These are phyloP conservation scores for Fomitopsis schrenkii DNA, from an alignment of 1,284 basidiomycete genomes.

Conservation along the genomic window DNA sequence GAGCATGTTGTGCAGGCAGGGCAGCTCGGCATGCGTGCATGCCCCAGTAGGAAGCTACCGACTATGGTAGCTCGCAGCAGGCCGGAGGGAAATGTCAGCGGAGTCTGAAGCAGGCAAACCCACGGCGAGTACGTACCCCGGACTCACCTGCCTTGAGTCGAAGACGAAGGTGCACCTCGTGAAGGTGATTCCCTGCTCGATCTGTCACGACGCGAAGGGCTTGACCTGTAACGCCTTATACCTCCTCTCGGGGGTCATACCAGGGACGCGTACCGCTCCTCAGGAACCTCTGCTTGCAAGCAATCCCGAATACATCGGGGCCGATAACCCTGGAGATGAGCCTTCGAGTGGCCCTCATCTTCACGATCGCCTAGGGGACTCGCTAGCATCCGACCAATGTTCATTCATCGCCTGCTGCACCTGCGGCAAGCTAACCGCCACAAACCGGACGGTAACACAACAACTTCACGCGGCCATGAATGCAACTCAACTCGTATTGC, in stretches of 20 bases:
- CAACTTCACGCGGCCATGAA: no score
- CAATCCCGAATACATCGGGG: not conserved
- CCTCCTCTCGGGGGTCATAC: not conserved
- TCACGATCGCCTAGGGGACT: not conserved
- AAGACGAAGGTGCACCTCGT: not conserved
- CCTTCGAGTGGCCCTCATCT: not conserved
- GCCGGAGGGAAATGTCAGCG: not conserved
- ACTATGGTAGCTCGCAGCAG: not conserved
- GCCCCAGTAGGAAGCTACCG: not conserved
- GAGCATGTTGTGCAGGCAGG: not conserved
- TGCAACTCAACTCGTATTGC: no score
- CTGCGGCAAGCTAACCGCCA: no score
- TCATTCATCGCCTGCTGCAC: no score
- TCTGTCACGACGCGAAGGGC: not conserved
- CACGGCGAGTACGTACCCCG: not conserved
- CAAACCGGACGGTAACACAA: no score
- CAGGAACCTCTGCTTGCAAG: not conserved
- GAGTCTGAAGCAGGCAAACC: not conserved
- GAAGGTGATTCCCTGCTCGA: not conserved
- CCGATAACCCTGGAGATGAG: not conserved
- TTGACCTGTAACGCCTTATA: not conserved
- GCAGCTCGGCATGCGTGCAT: not conserved
- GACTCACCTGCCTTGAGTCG: not conserved
- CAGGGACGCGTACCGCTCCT: not conserved
- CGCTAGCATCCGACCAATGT: no score